A percentile compares a stretch with the other conserved stretches of the same genome.
These are phyloP conservation scores for Suhomyces kunorum DNA, from an alignment of 1,139 yeast genomes.

Conservation along the genomic window DNA sequence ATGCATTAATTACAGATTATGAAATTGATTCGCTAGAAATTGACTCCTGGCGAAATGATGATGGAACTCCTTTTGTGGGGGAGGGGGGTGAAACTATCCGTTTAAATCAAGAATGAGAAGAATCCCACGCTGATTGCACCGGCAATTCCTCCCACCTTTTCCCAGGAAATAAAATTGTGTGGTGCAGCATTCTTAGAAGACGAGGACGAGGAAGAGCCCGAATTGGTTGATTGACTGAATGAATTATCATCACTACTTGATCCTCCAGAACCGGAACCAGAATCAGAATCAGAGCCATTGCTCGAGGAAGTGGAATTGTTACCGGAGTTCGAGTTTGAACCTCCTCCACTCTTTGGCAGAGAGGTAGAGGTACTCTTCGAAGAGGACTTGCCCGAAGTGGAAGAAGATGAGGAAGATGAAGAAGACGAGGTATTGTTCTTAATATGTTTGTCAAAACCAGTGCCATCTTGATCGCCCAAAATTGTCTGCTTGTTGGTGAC, in stretches of 20 bases:
- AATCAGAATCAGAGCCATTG: conserved; percentile 6
- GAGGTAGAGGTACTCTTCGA: conserved; percentile 8
- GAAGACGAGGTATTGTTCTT: conserved; percentile 17
- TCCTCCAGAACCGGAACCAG: not conserved
- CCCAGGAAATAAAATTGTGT: conserved; percentile 12
- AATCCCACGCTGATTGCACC: conserved; percentile 26
- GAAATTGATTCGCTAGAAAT: not conserved
- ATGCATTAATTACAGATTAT: not conserved
- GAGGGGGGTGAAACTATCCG: not conserved
- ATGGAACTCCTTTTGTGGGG: not conserved
- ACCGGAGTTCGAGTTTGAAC: conserved; percentile 1
- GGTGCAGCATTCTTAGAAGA: conserved; percentile 9
- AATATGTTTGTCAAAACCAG: conserved; percentile 63
- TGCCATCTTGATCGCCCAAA: conserved; percentile 59
- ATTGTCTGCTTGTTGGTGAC: conserved; percentile 62
- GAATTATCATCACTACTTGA: conserved; percentile 1
- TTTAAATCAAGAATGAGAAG: conserved; percentile 22
- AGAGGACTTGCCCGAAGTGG: conserved; percentile 8
- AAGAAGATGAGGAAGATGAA: conserved; percentile 10
- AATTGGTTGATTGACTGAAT: conserved; percentile 4
- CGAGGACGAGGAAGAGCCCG: conserved; percentile 9
- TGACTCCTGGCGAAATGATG: too few species aligned
- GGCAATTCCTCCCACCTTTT: conserved; percentile 17
- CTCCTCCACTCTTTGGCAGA: not conserved
- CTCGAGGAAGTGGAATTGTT: conserved; percentile 2